Conservation (phyloP, 108 stramenopile species). For the Cyclotella cryptica region DNA sequence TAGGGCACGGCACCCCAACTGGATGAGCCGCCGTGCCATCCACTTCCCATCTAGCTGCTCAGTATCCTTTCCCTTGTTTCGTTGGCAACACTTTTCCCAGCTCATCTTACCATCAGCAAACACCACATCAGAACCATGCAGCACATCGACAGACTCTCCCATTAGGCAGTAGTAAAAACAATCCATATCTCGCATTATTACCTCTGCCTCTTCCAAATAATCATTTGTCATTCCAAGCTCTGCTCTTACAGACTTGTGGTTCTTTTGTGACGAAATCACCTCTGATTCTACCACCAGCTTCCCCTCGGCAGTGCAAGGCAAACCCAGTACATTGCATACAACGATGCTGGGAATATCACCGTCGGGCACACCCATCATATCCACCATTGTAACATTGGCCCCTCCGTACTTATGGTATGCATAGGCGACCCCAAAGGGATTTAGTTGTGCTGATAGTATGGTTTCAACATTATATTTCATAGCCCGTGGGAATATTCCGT, state of each 20-base stretch:
- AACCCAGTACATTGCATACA: neutral
- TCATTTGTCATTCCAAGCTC: neutral
- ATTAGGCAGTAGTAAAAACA: slow-evolving; percentile 9
- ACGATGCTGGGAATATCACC: neutral
- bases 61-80: neutral
- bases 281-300: neutral
- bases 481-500: neutral
- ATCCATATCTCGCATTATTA: neutral
- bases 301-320: neutral
- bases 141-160: neutral
- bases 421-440: slow-evolving; percentile 4
- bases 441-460: slow-evolving; percentile 1
- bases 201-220: neutral
- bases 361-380: neutral
- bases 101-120: slow-evolving; percentile 6
- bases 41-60: neutral
- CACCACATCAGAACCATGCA: slow-evolving; percentile 6
- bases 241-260: neutral
- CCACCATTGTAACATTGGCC: neutral
- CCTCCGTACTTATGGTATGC: neutral
- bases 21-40: neutral
- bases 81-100: slow-evolving; percentile 6
- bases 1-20: slow-evolving; percentile 8
- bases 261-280: neutral
- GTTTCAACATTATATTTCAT: slow-evolving; percentile 2